Conservation (phyloP, 768 basidiomycete species). For the Exidia glandulosa region DNA sequence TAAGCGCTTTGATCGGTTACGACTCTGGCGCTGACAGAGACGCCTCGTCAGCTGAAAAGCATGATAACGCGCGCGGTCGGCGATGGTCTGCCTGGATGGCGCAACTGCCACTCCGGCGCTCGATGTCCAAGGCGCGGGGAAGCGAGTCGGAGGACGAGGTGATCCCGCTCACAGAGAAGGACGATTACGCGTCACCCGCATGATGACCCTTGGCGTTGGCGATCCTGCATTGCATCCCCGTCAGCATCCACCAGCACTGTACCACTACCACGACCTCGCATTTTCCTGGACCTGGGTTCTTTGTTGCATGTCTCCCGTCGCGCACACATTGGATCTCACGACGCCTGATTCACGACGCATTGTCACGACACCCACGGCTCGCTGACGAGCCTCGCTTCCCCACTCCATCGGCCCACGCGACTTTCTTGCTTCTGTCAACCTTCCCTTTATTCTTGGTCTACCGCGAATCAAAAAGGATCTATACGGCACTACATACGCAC, state of each 20-base stretch:
- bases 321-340: not conserved
- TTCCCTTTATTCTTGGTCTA: no score
- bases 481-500: no score
- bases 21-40: constrained; percentile 19
- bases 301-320: not conserved
- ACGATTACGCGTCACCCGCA: not conserved
- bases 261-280: not conserved
- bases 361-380: no score
- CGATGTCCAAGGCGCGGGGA: not conserved
- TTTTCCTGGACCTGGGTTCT: not conserved
- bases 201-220: not conserved
- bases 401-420: not conserved
- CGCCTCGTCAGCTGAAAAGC: constrained; percentile 15
- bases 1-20: constrained; percentile 43
- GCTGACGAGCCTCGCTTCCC: no score
- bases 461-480: no score
- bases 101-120: not conserved
- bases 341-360: not conserved
- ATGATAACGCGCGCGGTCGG: not conserved
- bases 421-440: not conserved
- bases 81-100: not conserved
- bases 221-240: not conserved
- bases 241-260: not conserved
- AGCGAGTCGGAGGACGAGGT: not conserved
- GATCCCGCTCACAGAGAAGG: not conserved